Evolutionary conservation across 2,329 filamentous ascomycete species (phyloP).

Genomic region (Blumeria hordei): DNA sequence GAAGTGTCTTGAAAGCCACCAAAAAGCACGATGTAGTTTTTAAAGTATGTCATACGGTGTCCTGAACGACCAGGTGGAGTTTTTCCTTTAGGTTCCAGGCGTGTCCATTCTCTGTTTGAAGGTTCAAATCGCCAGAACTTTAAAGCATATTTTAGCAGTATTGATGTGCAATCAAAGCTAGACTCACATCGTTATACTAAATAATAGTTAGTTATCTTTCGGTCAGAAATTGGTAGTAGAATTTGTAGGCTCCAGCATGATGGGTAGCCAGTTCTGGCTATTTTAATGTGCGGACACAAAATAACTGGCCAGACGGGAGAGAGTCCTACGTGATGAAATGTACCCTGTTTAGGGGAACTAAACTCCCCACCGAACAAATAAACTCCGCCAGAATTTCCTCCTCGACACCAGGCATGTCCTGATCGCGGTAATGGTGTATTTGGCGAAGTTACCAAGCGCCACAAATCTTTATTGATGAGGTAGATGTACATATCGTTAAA

Average conservation of each 20-base stretch:
- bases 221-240: too few relatives aligned
- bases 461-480: slow-evolving; percentile 66
- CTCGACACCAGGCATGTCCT: slow-evolving; percentile 83
- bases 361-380: slow-evolving; percentile 96
- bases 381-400: slow-evolving; percentile 56
- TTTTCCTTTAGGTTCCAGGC: slow-evolving; percentile 57
- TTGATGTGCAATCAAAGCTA: neutral
- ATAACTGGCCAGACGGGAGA: neutral
- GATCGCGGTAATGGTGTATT: slow-evolving; percentile 79
- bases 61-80: slow-evolving; percentile 68
- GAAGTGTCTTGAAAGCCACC: slow-evolving; percentile 95
- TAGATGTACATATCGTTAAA: slow-evolving; percentile 44
- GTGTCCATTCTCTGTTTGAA: slow-evolving; percentile 65
- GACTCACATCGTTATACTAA: slow-evolving; percentile 46
- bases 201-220: neutral
- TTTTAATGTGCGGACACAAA: too few relatives aligned
- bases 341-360: slow-evolving; percentile 86
- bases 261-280: neutral
- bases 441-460: slow-evolving; percentile 71
- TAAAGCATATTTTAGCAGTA: slow-evolving; percentile 1
- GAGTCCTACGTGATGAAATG: slow-evolving; percentile 51
- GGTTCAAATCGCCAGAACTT: slow-evolving; percentile 78
- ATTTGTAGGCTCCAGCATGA: too few relatives aligned
- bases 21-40: slow-evolving; percentile 88
- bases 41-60: slow-evolving; percentile 89